Base-by-base conservation (phyloP, 176 grass and related monocot genomes). In the Bolboschoenus planiculmis region DNA sequence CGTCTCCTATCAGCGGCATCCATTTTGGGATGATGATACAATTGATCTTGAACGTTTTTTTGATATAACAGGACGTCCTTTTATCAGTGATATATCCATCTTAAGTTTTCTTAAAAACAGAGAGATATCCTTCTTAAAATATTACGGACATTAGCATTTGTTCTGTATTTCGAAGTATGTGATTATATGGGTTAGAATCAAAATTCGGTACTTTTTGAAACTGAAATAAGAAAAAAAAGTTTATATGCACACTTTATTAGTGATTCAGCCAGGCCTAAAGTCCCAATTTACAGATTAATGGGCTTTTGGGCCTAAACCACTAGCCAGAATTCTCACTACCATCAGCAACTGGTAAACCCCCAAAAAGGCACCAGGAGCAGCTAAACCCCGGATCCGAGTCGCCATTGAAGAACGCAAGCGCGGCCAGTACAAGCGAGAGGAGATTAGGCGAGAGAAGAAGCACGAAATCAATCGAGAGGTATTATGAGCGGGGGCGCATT, bases 401-500 rank as follows among this genome's bases (percentile, higher is more conserved):
- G 37, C 79, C 79, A n/a, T 64, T 81, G 34, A 64, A 62, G 36
- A 57, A 55, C 47, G 66, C 15, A 21, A 27, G 39, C 35, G 10
- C 65, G 5, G 23, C 7, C 35, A 70, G 35, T 35, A 1, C 13
- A 50, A 15, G 20, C 9, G 37, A 57, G 39, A 16, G 35, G 33
- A 35, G 21, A 55, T 27, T 21, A 63, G 62, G 20, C 3, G 24
- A 2, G 70, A 50, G 64, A 51, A 43, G 11, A 63, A 65, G 63
- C 10, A 54, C 59, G 84, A 34, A 10, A 61, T 15, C 16, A 1
- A 13, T 42, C 2, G 53, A 47, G 36, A 33, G 26, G 46, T 7
- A 48, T 20, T 75, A 97, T 91, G 91, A 94, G 84, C 76, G 91
- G 94, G 29, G 90, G 90, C 78, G 94, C 94, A 31, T 94, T 90